phyloP scores from a whole-genome alignment of 352 stramenopile genomes.

The Phytophthora colocasiae region DNA sequence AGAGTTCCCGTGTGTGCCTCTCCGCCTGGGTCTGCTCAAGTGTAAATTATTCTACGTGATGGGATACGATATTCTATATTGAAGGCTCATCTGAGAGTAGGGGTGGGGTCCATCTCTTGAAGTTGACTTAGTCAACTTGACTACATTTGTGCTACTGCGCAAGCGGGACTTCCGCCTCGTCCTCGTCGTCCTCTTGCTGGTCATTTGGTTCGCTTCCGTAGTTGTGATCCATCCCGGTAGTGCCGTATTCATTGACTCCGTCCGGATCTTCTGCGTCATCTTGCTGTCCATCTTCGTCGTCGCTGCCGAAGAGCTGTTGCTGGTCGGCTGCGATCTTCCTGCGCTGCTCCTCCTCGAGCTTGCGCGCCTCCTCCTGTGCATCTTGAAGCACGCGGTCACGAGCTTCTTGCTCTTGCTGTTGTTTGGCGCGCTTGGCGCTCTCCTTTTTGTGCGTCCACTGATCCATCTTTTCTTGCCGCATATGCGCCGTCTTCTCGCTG shows the following conservation, averaged over 20 bases:
- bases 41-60: slow-evolving; percentile 23
- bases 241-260: slow-evolving; percentile 31
- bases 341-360: slow-evolving; percentile 52
- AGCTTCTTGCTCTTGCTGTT: slow-evolving; percentile 40
- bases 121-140: slow-evolving; percentile 23
- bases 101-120: slow-evolving; percentile 3
- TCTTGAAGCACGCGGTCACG: slow-evolving; percentile 42
- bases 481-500: slow-evolving; percentile 53
- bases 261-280: slow-evolving; percentile 32
- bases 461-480: slow-evolving; percentile 49
- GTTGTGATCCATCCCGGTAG: not conserved
- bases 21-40: slow-evolving; percentile 20
- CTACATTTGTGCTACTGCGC: slow-evolving; percentile 18
- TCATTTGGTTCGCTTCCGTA: slow-evolving; percentile 1
- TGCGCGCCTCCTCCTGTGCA: slow-evolving; percentile 44
- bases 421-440: slow-evolving; percentile 38
- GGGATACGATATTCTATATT: slow-evolving; percentile 24
- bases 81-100: slow-evolving; percentile 2
- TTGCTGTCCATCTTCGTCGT: slow-evolving; percentile 42
- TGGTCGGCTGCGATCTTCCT: slow-evolving; percentile 44
- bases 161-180: slow-evolving; percentile 22
- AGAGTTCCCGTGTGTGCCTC: slow-evolving; percentile 9
- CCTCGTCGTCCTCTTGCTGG: slow-evolving; percentile 22
- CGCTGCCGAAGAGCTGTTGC: slow-evolving; percentile 51
- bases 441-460: slow-evolving; percentile 40